These are phyloP conservation scores for Hypomyces perniciosus DNA, from an alignment of 2,329 filamentous ascomycete genomes.

Conservation along the genomic window DNA sequence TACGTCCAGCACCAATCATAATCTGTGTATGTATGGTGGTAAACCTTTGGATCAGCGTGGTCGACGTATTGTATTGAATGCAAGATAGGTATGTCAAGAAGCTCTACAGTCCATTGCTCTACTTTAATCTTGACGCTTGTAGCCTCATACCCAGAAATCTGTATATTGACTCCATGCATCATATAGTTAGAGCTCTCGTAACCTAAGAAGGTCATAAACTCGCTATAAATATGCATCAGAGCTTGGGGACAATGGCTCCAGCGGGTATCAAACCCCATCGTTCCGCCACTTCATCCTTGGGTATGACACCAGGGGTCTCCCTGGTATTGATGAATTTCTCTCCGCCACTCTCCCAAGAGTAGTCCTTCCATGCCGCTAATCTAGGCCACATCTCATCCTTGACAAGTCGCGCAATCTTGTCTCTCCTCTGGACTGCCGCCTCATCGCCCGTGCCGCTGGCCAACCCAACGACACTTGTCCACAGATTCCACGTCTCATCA, in stretches of 20 bases:
- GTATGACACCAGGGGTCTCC: constrained; percentile 23
- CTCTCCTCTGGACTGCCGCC: constrained; percentile 24
- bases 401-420: constrained; percentile 30
- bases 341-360: constrained; percentile 57
- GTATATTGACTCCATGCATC: no score
- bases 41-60: no score
- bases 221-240: constrained; percentile 13
- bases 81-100: no score
- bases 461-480: constrained; percentile 44
- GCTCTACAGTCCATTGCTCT: no score
- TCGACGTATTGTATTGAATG: no score
- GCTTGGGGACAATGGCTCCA: constrained; percentile 21
- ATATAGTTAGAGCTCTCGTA: no score
- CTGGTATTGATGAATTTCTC: constrained; percentile 37
- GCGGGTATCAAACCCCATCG: constrained; percentile 23
- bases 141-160: no score
- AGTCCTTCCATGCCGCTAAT: constrained; percentile 58
- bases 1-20: no score
- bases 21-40: no score
- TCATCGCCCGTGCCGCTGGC: constrained; percentile 33
- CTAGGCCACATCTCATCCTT: constrained; percentile 46
- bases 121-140: no score
- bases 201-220: no score
- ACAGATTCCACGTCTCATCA: constrained; percentile 55
- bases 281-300: constrained; percentile 24